phyloP scores from a whole-genome alignment of 805 yeast species.

The Lipomyces chichibuensis region DNA sequence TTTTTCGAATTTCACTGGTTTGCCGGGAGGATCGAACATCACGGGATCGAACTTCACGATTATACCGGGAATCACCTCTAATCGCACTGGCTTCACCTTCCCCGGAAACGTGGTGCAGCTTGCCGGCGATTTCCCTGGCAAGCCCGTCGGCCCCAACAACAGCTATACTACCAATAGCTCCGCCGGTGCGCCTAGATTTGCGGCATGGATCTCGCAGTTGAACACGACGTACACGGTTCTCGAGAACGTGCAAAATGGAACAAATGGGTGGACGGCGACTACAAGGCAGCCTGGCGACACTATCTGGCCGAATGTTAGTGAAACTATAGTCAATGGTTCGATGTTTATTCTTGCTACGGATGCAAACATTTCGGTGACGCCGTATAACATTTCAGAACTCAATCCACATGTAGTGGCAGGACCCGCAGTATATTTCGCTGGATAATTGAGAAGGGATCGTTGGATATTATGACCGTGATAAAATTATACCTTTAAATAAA shows the following conservation, averaged over 20 bases:
- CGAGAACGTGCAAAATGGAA: conserved; percentile 4
- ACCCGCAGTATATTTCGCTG: conserved; percentile 18
- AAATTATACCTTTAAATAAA: too few species aligned
- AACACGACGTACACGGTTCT: conserved; percentile 23
- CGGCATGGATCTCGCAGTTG: conserved; percentile 27
- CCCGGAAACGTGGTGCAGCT: conserved; percentile 14
- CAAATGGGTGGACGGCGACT: conserved; percentile 18
- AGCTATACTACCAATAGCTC: conserved; percentile 13
- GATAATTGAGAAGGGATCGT: background rate
- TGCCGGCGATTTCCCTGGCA: conserved; percentile 19
- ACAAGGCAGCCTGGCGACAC: conserved; percentile 16
- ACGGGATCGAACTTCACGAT: conserved; percentile 10
- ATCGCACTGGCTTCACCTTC: conserved; percentile 13
- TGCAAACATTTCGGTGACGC: conserved; percentile 18
- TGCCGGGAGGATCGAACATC: too few species aligned
- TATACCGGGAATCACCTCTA: conserved; percentile 17
- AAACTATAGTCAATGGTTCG: conserved; percentile 20
- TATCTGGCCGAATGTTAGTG: conserved; percentile 10
- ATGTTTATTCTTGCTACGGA: conserved; percentile 17
- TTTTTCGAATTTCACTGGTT: too few species aligned
- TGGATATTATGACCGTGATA: background rate
- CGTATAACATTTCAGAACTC: conserved; percentile 15
- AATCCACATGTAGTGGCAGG: conserved; percentile 25
- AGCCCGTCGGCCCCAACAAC: conserved; percentile 22
- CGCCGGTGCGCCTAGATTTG: conserved; percentile 19